Evolutionary conservation across 148 eudicot genomes (phyloP).

Genomic region (Rhododendron ovatum): DNA sequence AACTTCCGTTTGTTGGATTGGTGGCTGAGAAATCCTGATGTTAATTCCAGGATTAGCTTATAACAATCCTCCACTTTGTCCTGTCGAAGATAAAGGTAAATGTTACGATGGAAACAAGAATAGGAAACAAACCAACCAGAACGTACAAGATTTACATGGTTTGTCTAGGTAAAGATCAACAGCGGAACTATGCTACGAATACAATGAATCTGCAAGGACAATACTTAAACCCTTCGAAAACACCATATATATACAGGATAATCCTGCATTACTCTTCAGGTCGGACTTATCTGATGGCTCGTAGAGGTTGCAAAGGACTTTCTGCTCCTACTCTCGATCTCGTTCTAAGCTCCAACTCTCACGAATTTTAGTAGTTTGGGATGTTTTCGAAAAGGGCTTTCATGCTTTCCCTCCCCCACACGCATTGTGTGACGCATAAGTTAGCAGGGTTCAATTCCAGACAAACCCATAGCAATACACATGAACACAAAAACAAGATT

Average conservation of each 20-base stretch:
- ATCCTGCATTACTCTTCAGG: not conserved
- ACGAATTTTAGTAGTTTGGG: not conserved
- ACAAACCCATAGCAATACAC: not conserved
- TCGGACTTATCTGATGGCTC: not conserved
- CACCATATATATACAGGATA: not conserved
- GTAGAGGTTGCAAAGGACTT: not conserved
- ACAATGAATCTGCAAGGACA: not conserved
- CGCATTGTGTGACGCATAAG: not conserved
- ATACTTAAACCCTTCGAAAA: not conserved
- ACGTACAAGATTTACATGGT: not conserved
- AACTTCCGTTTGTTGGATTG: conserved; percentile 49
- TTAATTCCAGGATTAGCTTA: conserved; percentile 40
- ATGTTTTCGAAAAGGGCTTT: not conserved
- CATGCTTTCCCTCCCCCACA: not conserved
- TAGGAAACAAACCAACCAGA: not conserved
- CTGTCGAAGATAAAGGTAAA: conserved; percentile 27
- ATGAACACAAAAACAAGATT: not conserved
- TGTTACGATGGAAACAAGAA: not conserved
- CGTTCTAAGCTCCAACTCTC: not conserved
- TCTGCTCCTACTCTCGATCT: not conserved
- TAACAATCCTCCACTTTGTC: conserved; percentile 52
- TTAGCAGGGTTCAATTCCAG: not conserved
- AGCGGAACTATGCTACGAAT: not conserved
- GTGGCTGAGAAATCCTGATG: conserved; percentile 19
- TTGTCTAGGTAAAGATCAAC: not conserved